Conservation (phyloP, 2,329 filamentous ascomycete species). For the Neofusicoccum cordaticola region DNA sequence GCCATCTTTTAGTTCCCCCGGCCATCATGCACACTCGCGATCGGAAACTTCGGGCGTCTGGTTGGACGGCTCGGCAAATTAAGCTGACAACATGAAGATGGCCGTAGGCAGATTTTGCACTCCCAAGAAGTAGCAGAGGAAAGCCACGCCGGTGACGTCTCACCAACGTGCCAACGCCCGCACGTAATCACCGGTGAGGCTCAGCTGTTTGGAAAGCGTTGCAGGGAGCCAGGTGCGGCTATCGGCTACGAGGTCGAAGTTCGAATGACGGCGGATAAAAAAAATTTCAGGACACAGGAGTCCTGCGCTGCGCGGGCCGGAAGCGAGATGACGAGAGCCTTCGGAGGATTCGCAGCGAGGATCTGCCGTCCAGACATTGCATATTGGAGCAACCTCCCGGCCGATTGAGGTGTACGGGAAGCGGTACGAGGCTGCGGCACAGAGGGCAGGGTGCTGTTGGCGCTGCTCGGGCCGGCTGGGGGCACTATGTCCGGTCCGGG, state of each 20-base stretch:
- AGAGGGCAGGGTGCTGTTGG: neutral
- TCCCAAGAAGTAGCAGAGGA: no score
- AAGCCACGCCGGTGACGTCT: no score
- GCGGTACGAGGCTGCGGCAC: neutral
- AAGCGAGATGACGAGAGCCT: neutral
- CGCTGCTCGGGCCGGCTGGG: neutral
- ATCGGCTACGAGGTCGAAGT: neutral
- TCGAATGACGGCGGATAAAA: neutral
- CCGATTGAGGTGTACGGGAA: no score
- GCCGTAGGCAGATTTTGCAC: neutral
- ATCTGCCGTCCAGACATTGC: neutral
- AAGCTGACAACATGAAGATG: neutral
- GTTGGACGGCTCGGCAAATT: no score
- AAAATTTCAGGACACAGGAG: neutral
- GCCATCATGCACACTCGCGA: neutral
- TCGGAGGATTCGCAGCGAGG: neutral
- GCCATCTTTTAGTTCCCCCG: neutral
- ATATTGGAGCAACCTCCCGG: no score
- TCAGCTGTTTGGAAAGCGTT: no score
- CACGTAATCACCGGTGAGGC: no score
- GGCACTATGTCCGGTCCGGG: neutral
- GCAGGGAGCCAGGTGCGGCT: neutral
- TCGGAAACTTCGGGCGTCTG: neutral
- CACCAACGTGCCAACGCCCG: no score
- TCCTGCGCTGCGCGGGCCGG: neutral